Base-by-base conservation (phyloP, 139 green algal species). In the Haematococcus lacustris region DNA sequence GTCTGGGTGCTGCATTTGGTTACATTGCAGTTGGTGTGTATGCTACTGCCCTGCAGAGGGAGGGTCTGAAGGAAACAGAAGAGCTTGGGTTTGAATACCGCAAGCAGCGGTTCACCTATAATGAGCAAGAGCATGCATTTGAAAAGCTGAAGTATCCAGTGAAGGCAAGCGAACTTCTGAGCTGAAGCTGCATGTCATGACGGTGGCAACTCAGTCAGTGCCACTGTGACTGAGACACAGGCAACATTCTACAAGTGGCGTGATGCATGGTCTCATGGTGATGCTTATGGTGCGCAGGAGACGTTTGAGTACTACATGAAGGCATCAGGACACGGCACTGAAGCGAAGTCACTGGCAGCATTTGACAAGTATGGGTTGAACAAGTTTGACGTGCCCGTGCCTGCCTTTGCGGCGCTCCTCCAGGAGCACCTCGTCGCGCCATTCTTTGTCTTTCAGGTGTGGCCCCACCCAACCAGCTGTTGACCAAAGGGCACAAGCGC, bases 361-460 rank as follows among this genome's bases (percentile, higher is more conserved):
- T 67, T 84, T 33, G 81, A 87, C 51, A 79, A 77, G 38, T 92
- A 83, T 76, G 86, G 84, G 26, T 63, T 74, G 38, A 91, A 90
- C 71, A 63, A 40, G 68, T 72, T 80, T 35, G 74, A 80, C 28
- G 82, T 97, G 47, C 90, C 92, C 0, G 68, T 96, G 57, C 92
- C 92, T 0, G 30, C 74, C 0, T 97, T 97, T 73, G 50, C 33
- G 0, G 73, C 82, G 13, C 78, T 97, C 61, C 83, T 97, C 6
- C 83, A 86, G 78, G 90, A 98, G 71, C 95, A 99, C 82, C 87
- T 98, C 71, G 63, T 97, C 64, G 95, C 93, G 51, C 95, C 95
- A 1, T 99, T 99, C 86, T 99, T 99, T 73, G 86, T 93, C 63
- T 99, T 95, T 79, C 93, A 97, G 84, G 87, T 96, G 35, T 26